Evolutionary conservation across 2,329 filamentous ascomycete genomes (phyloP), one percentile per base, ranked within the genome.

Genomic region (Dactylellina parvicollis): DNA sequence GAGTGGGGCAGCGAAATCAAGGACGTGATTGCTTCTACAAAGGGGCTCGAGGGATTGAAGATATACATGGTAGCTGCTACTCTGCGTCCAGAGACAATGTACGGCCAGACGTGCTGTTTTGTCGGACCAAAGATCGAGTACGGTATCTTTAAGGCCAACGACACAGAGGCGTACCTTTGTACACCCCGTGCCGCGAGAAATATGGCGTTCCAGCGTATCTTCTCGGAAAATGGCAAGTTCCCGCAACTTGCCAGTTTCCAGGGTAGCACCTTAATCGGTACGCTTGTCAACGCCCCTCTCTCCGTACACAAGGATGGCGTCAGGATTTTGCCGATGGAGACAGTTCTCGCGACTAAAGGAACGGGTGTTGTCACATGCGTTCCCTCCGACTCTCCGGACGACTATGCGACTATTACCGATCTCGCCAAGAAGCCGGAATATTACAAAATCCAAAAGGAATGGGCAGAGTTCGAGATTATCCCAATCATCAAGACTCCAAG

Each of bases 331-430:
- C 95, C 95, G 57, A 99, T 99, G 95, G 92, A 96, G 75, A 90
- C 90, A 0, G 92, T 98, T 49, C 89, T 95, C 77, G 89, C 92
- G 14, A 91, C 90, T 62, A 99, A 99, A 84, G 95, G 95, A 79
- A 99, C 95, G 20, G 95, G 93, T 80, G 93, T 99, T 38, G 95
- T 99, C 52, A 96, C 93, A 0, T 98, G 88, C 40, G 95, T 99
- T 12, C 95, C 95, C 18, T 97, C 92, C 1, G 95, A 99, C 83
- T 96, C 91, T 66, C 92, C 95, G 0, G 95, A 99, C 79, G 95
- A 99, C 80, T 99, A 90, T 81, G 92, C 92, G 46, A 99, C 92
- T 28, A 86, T 94, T 42, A 86, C 87, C 47, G 95, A 99, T 75
- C 86, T 99, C 71, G 87, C 88, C 38, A 98, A 98, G 86, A 99